These are phyloP conservation scores for Saccharomycopsis sp. DNA, from an alignment of 805 yeast species.

Conservation along the genomic window DNA sequence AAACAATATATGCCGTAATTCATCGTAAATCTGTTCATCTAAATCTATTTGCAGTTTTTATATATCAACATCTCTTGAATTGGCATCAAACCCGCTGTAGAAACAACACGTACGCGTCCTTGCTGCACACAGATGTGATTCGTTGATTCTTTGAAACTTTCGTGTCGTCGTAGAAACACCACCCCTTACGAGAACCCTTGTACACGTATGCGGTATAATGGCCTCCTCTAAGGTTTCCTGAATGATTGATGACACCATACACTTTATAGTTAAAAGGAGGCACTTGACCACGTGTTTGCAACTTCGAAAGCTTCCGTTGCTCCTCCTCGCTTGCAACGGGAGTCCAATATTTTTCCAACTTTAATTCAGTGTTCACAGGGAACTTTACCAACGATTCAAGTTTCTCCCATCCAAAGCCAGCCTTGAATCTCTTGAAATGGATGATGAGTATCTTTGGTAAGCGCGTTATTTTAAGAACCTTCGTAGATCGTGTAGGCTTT, in stretches of 20 bases:
- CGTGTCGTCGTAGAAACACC: conserved; percentile 84
- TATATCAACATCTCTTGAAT: no score
- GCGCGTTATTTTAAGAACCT: conserved; percentile 65
- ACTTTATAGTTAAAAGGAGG: conserved; percentile 76
- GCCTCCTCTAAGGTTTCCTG: conserved; percentile 76
- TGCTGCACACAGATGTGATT: conserved; percentile 49
- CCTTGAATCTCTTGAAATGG: conserved; percentile 76
- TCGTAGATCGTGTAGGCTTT: conserved; percentile 53
- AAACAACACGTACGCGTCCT: conserved; percentile 79
- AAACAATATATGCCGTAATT: no score
- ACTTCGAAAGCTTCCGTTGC: conserved; percentile 39
- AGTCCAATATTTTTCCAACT: conserved; percentile 68
- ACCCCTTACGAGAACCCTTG: conserved; percentile 51
- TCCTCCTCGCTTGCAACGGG: conserved; percentile 31
- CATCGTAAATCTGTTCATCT: no score
- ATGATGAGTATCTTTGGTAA: conserved; percentile 74
- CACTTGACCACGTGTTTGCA: conserved; percentile 65
- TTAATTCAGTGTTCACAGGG: conserved; percentile 44
- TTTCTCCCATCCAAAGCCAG: conserved; percentile 40
- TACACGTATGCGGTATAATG: conserved; percentile 81
- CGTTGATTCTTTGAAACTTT: conserved; percentile 49
- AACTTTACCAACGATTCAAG: conserved; percentile 61
- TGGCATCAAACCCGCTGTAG: conserved; percentile 46
- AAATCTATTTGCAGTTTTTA: no score
- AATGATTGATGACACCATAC: conserved; percentile 79